Evolutionary conservation across 179 eudicot species (phyloP), one percentile per base, ranked within the genome.

Genomic region (Nepenthes alata): DNA sequence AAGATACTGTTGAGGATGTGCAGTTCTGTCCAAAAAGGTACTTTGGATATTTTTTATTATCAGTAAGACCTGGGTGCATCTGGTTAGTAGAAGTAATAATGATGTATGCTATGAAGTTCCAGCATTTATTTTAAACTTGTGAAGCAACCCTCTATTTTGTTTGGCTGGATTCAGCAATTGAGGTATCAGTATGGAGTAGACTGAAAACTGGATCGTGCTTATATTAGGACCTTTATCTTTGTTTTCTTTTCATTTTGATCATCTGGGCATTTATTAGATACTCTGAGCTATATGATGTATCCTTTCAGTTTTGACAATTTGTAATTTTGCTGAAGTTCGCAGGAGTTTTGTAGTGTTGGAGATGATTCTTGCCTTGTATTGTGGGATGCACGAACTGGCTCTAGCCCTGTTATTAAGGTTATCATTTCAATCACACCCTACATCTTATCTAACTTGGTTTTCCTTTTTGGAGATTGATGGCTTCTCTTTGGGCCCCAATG

Each of bases 11-110:
- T 50, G 97, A 94, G 72, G 99, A 94, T 81, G 99, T 94, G 57
- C 97, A 94, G 68, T 94, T 94, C 68, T 90, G 95, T 72, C 99
- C 97, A 39, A 83, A 87, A 67, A 94, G 96, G 99, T 94, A 75
- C 7, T 10, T 57, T 57, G 25, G 15, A n/a, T 50, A 58, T 11
- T 39, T 60, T 52, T 1, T 15, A 62, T n/a, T 52, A 12, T 52
- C 13, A 2, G 13, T 25, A 5, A 11, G 3, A 25, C 55, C 2
- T 52, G 16, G 25, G 25, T 52, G 16, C 16, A 52, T 11, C 5
- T 13, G n/a, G 13, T 11, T 11, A 7, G 25, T 25, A 25, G 25
- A 50, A 7, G 4, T 11, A 2, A 50, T 11, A 16, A 2, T 52
- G 16, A 12, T 13, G 16, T 52, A n/a, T 11, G 13, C 16, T 52